Evolutionary conservation across 2,329 filamentous ascomycete genomes (phyloP).

Genomic region (Fusarium denticulatum): DNA sequence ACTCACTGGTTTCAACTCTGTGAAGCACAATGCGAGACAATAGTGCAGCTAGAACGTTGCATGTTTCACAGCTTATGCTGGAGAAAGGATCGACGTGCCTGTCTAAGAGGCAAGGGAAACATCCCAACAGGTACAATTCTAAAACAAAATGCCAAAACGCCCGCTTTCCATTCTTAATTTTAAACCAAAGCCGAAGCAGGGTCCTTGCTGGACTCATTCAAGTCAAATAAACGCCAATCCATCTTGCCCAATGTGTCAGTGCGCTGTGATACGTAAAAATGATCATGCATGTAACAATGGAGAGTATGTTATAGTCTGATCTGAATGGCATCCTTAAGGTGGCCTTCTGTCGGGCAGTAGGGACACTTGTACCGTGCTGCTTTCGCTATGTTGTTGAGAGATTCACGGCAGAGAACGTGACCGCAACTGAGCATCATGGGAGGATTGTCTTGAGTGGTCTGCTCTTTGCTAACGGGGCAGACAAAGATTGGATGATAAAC

Average conservation of each 20-base stretch:
- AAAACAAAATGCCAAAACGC: slow-evolving; percentile 32
- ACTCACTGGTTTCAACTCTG: slow-evolving; percentile 21
- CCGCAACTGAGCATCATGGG: slow-evolving; percentile 98
- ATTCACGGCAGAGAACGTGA: slow-evolving; percentile 90
- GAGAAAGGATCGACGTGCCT: slow-evolving; percentile 9
- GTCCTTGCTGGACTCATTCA: background rate
- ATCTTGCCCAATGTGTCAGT: background rate
- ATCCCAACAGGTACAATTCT: slow-evolving; percentile 24
- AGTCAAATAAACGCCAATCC: slow-evolving; percentile 16
- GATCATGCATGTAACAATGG: background rate
- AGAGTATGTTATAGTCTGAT: slow-evolving; percentile 67
- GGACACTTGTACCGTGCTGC: slow-evolving; percentile 90
- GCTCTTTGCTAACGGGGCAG: slow-evolving; percentile 95
- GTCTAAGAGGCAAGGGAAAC: slow-evolving; percentile 1
- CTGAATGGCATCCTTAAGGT: slow-evolving; percentile 77
- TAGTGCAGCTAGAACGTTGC: slow-evolving; percentile 1
- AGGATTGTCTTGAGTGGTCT: slow-evolving; percentile 91
- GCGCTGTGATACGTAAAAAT: background rate
- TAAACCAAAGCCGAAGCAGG: slow-evolving; percentile 5
- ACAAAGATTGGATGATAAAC: slow-evolving; percentile 97
- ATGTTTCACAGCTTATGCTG: slow-evolving; percentile 19
- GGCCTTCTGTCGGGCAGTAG: slow-evolving; percentile 89
- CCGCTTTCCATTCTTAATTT: slow-evolving; percentile 26
- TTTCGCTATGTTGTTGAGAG: slow-evolving; percentile 81
- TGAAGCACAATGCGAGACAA: slow-evolving; percentile 15